Base-by-base conservation (phyloP, 495 filamentous ascomycete species). In the Xylaria curta region DNA sequence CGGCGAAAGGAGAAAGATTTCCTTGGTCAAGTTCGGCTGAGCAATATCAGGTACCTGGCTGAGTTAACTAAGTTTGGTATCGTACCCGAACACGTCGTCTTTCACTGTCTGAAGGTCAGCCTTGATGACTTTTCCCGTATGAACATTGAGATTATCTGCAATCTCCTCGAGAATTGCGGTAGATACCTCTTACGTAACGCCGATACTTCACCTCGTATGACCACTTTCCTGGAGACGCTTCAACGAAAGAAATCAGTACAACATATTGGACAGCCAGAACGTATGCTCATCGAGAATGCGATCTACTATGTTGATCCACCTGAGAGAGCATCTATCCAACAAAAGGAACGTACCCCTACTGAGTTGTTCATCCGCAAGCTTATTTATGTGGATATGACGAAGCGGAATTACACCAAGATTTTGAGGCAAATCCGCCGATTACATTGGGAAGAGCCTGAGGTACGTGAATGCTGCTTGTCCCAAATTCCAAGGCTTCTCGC, bases 1-100 rank as follows among this genome's bases (percentile, higher is more conserved):
- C 90, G 95, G n/a, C 94, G 96, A 63, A 99, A 99, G 80, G 93
- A 95, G 51, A 99, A 99, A 81, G 96, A 99, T 73, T 97, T 97
- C 74, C 83, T 99, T 9, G 95, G 94, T 1, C 95, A 97, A 80
- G 94, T 98, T 58, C 91, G 96, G 59, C 92, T 95, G 75, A 89
- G 92, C 81, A 99, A 99, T 81, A 94, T 97, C 64, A 93, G 96
- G 8, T 99, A 99, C 76, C 89, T 99, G 66, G 96, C 96, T 10
- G 96, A 99, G 80, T 82, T 99, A 78, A 98, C 96, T 62, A 99
- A 99, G 76, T 99, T 98, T 78, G 95, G 96, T 51, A 93, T 98
- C 36, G 95, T 99, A 26, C 97, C 96, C 10, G 95, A 99, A 81
- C 96, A 99, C 79, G 95, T 98, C 74, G 96, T 98, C 69, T 99